These are phyloP conservation scores for Suhomyces bokatorum DNA, from an alignment of 1,139 yeast genomes.

Conservation along the genomic window DNA sequence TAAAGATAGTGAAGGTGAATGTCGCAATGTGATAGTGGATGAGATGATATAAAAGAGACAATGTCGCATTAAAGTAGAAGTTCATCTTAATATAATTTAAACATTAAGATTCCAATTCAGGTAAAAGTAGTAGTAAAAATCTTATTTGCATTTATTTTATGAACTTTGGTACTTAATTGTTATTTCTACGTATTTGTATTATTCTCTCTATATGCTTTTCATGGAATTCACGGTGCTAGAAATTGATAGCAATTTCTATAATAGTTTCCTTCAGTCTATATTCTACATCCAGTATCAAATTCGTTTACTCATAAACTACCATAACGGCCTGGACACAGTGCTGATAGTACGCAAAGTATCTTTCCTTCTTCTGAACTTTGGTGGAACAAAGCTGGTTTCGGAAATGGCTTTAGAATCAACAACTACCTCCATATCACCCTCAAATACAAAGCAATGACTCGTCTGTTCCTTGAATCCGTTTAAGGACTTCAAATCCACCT, in stretches of 20 bases:
- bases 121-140: too few species aligned
- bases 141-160: too few species aligned
- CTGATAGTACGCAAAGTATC: constrained; percentile 37
- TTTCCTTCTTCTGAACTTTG: constrained; percentile 33
- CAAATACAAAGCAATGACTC: constrained; percentile 10
- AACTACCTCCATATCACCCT: constrained; percentile 20
- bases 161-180: too few species aligned
- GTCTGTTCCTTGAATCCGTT: constrained; percentile 18
- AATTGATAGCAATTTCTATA: too few species aligned
- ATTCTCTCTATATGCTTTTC: too few species aligned
- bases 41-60: background rate
- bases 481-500: constrained; percentile 33
- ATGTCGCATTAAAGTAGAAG: too few species aligned
- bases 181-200: too few species aligned
- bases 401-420: constrained; percentile 22
- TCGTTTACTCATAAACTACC: constrained; percentile 24
- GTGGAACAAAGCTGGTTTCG: constrained; percentile 35
- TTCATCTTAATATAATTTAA: too few species aligned
- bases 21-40: background rate
- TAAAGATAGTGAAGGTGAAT: background rate
- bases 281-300: background rate
- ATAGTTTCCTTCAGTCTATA: too few species aligned
- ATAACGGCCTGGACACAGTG: constrained; percentile 34
- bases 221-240: too few species aligned
- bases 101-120: too few species aligned